Conservation (phyloP, 352 stramenopile genomes). For the Pythium plurisporium region DNA sequence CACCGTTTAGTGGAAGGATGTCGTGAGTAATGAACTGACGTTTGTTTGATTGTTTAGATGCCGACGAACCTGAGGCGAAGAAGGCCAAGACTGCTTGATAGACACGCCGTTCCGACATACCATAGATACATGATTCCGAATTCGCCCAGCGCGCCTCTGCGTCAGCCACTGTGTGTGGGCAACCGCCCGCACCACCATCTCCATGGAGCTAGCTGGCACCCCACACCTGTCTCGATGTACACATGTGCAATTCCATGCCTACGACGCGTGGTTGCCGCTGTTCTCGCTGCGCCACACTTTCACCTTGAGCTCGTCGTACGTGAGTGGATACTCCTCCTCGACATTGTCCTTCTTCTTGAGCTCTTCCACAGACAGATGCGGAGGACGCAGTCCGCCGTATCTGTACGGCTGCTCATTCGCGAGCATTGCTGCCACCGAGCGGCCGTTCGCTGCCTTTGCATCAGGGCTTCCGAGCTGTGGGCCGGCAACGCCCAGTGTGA, state of each 20-base stretch:
- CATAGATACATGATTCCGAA: constrained; percentile 9
- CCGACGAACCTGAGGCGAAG: constrained; percentile 65
- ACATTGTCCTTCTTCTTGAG: constrained; percentile 82
- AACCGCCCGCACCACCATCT: background rate
- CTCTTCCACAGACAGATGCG: constrained; percentile 71
- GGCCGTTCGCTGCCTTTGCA: constrained; percentile 14
- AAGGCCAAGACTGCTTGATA: constrained; percentile 66
- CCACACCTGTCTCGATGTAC: background rate
- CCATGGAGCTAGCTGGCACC: background rate
- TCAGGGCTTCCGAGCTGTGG: background rate
- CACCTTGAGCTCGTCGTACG: constrained; percentile 81
- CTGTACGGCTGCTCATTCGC: constrained; percentile 70
- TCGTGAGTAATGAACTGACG: background rate
- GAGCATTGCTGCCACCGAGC: constrained; percentile 33
- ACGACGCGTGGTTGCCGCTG: constrained; percentile 3
- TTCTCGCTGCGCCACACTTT: constrained; percentile 74
- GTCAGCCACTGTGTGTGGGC: background rate
- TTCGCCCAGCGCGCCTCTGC: background rate
- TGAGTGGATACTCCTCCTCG: constrained; percentile 84
- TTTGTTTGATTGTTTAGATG: constrained; percentile 19
- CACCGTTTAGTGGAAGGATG: constrained; percentile 10
- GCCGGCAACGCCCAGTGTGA: background rate
- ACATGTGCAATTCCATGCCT: background rate
- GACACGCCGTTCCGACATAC: background rate
- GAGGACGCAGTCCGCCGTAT: constrained; percentile 54